A percentile compares a stretch with the other conserved stretches of the same genome.
phyloP scores from a whole-genome alignment of 129 eudicot genomes.

The Escallonia rubra region DNA sequence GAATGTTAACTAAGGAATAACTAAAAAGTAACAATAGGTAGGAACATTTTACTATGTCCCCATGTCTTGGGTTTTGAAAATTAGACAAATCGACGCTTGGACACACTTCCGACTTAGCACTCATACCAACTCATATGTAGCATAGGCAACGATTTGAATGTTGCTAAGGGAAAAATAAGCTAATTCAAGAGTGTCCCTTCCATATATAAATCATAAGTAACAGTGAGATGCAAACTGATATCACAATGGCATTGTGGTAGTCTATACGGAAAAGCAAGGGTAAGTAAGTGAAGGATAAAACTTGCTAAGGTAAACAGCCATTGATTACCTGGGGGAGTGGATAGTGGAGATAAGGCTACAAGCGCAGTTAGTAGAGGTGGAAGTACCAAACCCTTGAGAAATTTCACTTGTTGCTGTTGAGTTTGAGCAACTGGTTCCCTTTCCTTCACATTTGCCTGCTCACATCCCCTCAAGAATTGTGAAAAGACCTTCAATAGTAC shows the following conservation, averaged over 20 bases:
- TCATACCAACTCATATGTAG: too few species aligned
- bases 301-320: not conserved
- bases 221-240: not conserved
- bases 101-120: too few species aligned
- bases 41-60: too few species aligned
- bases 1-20: too few species aligned
- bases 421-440: conserved; percentile 5
- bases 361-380: conserved; percentile 57
- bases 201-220: not conserved
- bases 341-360: conserved; percentile 61
- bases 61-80: too few species aligned
- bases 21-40: too few species aligned
- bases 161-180: not conserved
- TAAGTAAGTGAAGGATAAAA: not conserved
- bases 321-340: conserved; percentile 43
- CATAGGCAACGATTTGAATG: not conserved
- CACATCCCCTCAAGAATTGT: not conserved
- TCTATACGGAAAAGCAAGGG: not conserved
- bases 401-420: conserved; percentile 26
- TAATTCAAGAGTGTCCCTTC: not conserved
- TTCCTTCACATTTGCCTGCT: conserved; percentile 26
- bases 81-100: too few species aligned
- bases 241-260: not conserved
- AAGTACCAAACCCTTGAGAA: conserved; percentile 36
- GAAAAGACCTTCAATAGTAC: not conserved